Conservation (phyloP, 2,329 filamentous ascomycete species). For the Trichoderma guizhouense region DNA sequence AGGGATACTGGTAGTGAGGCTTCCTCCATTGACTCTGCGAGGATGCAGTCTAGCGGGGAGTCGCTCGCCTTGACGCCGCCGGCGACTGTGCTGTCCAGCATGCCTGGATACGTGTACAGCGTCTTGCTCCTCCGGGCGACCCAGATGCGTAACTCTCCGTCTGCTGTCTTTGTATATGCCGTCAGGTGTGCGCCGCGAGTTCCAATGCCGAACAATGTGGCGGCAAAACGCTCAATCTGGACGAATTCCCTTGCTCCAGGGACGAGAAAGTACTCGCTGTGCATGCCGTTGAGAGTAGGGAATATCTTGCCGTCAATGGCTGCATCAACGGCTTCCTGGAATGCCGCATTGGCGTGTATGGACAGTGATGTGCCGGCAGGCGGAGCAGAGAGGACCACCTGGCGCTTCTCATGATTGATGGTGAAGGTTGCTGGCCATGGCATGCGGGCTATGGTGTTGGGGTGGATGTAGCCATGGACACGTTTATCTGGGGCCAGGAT, state of each 20-base stretch:
- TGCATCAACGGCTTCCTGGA: conserved; percentile 39
- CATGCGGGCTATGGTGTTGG: conserved; percentile 43
- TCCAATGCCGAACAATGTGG: conserved; percentile 63
- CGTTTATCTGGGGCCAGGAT: conserved; percentile 43
- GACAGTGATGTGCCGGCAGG: conserved; percentile 25
- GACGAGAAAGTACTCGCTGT: conserved; percentile 44
- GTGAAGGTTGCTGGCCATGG: conserved; percentile 43
- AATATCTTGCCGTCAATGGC: conserved; percentile 38
- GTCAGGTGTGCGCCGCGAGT: conserved; percentile 66
- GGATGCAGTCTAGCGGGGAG: conserved; percentile 62
- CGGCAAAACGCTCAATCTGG: conserved; percentile 59
- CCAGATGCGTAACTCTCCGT: conserved; percentile 63
- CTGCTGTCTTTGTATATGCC: conserved; percentile 45
- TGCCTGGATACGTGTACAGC: conserved; percentile 70
- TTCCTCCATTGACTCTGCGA: conserved; percentile 72
- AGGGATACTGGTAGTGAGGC: conserved; percentile 43
- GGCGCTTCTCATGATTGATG: conserved; percentile 32
- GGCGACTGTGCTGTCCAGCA: conserved; percentile 78
- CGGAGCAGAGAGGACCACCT: conserved; percentile 32
- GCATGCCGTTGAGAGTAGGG: conserved; percentile 36
- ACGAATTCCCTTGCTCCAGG: conserved; percentile 36
- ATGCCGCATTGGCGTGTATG: conserved; percentile 35
- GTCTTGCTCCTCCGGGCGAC: conserved; percentile 61
- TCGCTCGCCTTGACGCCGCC: conserved; percentile 70
- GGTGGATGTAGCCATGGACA: conserved; percentile 50